Base-by-base conservation (phyloP, 257 asterid species). In the Solanum pimpinellifolium region DNA sequence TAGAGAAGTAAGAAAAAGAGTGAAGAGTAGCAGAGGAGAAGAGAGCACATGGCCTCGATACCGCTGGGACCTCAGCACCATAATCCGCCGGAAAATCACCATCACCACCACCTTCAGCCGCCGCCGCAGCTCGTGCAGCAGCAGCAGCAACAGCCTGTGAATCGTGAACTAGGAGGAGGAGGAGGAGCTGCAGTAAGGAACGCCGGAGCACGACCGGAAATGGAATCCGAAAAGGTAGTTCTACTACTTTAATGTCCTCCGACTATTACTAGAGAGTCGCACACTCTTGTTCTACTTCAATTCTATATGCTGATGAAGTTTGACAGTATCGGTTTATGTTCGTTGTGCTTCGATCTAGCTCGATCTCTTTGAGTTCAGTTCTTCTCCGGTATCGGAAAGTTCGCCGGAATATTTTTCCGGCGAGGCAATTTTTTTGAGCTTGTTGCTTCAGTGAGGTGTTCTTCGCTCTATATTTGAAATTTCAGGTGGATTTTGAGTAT, bases 31-130 rank as follows among this genome's bases (percentile, higher is more conserved):
- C 37, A 11, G 46, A 84, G 83, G n/a, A 72, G 44, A 18, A 33
- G 23, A 72, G 44, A 72, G 89, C 96, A 93, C 95, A 96, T 94
- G 96, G 98, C 98, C 77, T 94, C 94, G 94, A 90, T 94, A 95
- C 97, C 97, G 88, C 86, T 91, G 95, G 98, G 94, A 89, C 95
- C 97, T 89, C 92, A 90, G 88, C 92, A 92, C 81, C 92, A 90
- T 88, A 91, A 90, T 86, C 91, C 91, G 83, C 94, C 93, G 87
- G 87, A 91, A 89, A 88, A 89, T 90, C 91, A 85, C 83, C 93
- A 84, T 66, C 89, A 84, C 72, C 86, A 39, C 44, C 85, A 46
- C 80, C 91, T 37, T 37, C 83, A 23, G 52, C 83, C 20, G 60
- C 81, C 14, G 25, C 20, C 9, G 81, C 81, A 9, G 42, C 33